These are phyloP conservation scores for Trichosporon sp. DNA, from an alignment of 1,284 basidiomycete species.

Conservation along the genomic window DNA sequence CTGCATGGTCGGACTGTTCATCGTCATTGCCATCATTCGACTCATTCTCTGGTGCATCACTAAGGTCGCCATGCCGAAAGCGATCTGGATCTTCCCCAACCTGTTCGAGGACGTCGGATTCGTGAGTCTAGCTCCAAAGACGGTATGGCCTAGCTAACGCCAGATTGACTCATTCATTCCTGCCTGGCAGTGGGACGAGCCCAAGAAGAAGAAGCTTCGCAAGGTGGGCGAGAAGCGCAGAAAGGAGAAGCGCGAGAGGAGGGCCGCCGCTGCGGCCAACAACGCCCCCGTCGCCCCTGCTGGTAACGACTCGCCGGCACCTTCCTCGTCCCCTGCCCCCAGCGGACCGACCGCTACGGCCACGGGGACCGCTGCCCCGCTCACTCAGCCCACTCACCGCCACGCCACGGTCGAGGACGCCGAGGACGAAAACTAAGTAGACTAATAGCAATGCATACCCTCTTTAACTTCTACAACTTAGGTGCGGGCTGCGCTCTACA, in stretches of 20 bases:
- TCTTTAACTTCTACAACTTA: not conserved
- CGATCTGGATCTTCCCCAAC: conserved; percentile 99
- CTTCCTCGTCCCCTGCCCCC: not conserved
- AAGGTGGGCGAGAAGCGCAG: conserved; percentile 22
- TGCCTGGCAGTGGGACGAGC: conserved; percentile 93
- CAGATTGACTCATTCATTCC: conserved; percentile 97
- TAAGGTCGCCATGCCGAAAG: conserved; percentile 75
- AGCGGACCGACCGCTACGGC: conserved; percentile 3
- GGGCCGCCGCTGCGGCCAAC: not conserved
- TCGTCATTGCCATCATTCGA: conserved; percentile 83
- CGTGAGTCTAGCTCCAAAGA: conserved; percentile 57
- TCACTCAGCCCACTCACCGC: not conserved
- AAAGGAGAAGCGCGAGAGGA: conserved; percentile 19
- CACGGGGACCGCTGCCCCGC: not conserved
- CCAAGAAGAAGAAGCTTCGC: conserved; percentile 73
- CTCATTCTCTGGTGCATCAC: conserved; percentile 93
- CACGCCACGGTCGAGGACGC: not conserved
- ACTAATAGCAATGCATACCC: not conserved
- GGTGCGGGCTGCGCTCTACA: too few species aligned
- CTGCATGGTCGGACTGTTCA: conserved; percentile 83
- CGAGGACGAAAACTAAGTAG: conserved; percentile 2
- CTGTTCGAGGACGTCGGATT: conserved; percentile 98
- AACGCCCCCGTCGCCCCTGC: not conserved
- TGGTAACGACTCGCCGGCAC: not conserved
- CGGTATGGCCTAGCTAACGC: not conserved